phyloP scores from a whole-genome alignment of 164 flowering plant species.

The Malania oleifera region DNA sequence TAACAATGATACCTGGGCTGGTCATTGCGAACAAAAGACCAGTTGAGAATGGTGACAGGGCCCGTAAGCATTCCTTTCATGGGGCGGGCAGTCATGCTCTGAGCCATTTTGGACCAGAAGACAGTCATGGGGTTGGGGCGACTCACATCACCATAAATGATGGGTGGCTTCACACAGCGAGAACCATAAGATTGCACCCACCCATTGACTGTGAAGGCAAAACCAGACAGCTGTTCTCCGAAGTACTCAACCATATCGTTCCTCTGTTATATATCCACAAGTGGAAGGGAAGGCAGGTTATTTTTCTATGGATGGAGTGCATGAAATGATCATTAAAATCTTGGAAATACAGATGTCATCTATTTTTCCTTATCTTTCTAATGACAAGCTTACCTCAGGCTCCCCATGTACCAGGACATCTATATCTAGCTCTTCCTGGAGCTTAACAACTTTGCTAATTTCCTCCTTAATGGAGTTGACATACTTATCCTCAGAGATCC shows the following conservation, averaged over 20 bases:
- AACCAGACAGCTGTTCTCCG: slow-evolving; percentile 32
- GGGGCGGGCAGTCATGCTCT: slow-evolving; percentile 11
- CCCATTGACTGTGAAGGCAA: slow-evolving; percentile 30
- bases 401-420: slow-evolving; percentile 15
- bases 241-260: slow-evolving; percentile 20
- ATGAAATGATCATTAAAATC: no score
- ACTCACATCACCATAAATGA: slow-evolving; percentile 3
- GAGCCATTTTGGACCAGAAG: background rate
- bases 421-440: slow-evolving; percentile 10
- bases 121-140: slow-evolving; percentile 1
- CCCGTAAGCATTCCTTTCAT: slow-evolving; percentile 4
- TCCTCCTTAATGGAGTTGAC: slow-evolving; percentile 11
- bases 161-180: slow-evolving; percentile 35
- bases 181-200: slow-evolving; percentile 32
- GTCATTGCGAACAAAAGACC: background rate
- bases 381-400: slow-evolving; percentile 8
- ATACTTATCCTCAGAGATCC: slow-evolving; percentile 11
- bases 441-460: slow-evolving; percentile 10
- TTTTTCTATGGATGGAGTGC: no score
- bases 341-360: no score
- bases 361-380: no score
- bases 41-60: background rate
- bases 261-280: background rate
- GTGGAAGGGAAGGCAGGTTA: background rate
- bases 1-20: slow-evolving; percentile 7